phyloP scores from a whole-genome alignment of 2,329 filamentous ascomycete genomes.

The Sordariomycetes sp. region DNA sequence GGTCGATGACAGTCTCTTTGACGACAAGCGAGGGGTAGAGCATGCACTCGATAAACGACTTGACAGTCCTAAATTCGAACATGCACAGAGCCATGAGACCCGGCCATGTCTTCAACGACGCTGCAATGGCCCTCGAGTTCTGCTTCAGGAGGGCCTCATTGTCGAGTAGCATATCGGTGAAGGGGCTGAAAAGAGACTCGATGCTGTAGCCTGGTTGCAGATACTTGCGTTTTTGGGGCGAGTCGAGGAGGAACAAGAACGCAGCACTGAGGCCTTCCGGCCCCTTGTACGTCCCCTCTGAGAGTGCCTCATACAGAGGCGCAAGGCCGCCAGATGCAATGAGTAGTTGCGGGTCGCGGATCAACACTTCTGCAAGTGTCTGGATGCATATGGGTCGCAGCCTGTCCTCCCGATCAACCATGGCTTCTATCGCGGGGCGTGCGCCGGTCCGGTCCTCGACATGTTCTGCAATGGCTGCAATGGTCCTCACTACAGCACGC shows the following conservation, averaged over 20 bases:
- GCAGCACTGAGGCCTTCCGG: constrained; percentile 78
- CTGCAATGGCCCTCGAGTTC: constrained; percentile 85
- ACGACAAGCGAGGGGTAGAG: constrained; percentile 41
- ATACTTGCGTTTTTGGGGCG: constrained; percentile 66
- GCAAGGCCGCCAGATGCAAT: constrained; percentile 74
- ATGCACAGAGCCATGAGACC: constrained; percentile 80
- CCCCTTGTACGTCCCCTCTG: constrained; percentile 82
- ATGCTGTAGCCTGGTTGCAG: constrained; percentile 82
- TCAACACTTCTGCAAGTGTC: constrained; percentile 81
- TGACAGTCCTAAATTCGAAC: constrained; percentile 74
- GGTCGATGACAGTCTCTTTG: constrained; percentile 70
- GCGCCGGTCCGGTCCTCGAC: constrained; percentile 54
- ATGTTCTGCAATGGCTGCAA: constrained; percentile 84
- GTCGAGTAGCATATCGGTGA: constrained; percentile 67
- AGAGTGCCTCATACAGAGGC: constrained; percentile 80
- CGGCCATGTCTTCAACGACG: constrained; percentile 84
- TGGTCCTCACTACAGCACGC: constrained; percentile 71
- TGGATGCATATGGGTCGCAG: constrained; percentile 83
- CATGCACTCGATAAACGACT: constrained; percentile 59
- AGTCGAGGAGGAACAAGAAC: constrained; percentile 83
- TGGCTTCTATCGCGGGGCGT: constrained; percentile 45
- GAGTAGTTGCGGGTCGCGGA: constrained; percentile 71
- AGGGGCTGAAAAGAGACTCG: constrained; percentile 79
- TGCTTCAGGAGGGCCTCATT: constrained; percentile 58
- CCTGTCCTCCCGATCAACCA: constrained; percentile 69